phyloP scores from a whole-genome alignment of 768 basidiomycete species.

The Termitomyces heimii region DNA sequence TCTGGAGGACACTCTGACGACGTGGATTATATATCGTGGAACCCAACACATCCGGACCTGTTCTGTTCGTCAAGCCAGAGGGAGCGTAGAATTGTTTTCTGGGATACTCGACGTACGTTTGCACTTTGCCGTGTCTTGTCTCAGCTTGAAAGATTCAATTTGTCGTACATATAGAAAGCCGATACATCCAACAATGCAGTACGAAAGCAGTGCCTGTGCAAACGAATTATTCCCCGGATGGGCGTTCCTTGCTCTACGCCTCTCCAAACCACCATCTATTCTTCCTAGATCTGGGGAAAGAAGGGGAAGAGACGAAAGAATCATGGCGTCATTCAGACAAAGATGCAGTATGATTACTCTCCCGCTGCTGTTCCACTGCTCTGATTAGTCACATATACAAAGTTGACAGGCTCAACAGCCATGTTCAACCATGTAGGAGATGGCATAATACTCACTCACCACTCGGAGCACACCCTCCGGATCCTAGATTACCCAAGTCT shows the following conservation, averaged over 20 bases:
- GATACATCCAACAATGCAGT: slow-evolving; percentile 52
- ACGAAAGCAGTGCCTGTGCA: slow-evolving; percentile 59
- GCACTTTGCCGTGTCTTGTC: not conserved
- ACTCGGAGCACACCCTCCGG: slow-evolving; percentile 58
- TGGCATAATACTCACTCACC: slow-evolving; percentile 60
- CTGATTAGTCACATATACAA: slow-evolving; percentile 2
- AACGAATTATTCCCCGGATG: slow-evolving; percentile 70
- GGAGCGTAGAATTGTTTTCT: slow-evolving; percentile 72
- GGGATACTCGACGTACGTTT: slow-evolving; percentile 74
- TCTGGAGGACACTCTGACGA: slow-evolving; percentile 73
- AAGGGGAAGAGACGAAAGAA: slow-evolving; percentile 43
- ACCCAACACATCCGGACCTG: slow-evolving; percentile 77
- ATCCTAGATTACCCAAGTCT: slow-evolving; percentile 67
- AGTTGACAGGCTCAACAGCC: slow-evolving; percentile 57
- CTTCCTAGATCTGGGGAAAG: slow-evolving; percentile 53
- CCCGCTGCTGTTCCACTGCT: not conserved
- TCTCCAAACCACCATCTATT: slow-evolving; percentile 56
- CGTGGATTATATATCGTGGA: slow-evolving; percentile 81
- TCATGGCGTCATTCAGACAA: slow-evolving; percentile 42
- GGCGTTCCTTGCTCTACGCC: slow-evolving; percentile 56
- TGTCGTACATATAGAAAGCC: slow-evolving; percentile 48
- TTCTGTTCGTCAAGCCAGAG: slow-evolving; percentile 78
- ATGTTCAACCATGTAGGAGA: slow-evolving; percentile 76
- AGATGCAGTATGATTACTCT: slow-evolving; percentile 34
- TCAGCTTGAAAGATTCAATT: not conserved